Percentiles rank a stretch among this genome's conserved stretches.
These are phyloP conservation scores for Plasmodium coatneyi DNA, from an alignment of 169 alveolate species.

Conservation along the genomic window DNA sequence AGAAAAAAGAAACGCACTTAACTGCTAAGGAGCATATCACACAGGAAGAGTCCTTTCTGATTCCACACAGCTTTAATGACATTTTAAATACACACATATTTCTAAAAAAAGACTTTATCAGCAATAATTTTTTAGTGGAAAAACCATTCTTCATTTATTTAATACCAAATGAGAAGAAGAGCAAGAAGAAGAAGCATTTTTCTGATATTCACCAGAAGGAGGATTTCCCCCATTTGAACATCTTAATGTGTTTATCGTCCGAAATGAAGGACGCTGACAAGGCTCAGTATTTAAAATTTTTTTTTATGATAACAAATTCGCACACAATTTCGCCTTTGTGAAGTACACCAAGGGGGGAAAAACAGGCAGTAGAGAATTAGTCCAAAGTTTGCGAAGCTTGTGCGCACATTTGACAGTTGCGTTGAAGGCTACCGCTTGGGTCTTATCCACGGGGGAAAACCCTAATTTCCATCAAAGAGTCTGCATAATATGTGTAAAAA, in stretches of 20 bases:
- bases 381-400: neutral
- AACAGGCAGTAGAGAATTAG: neutral
- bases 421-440: neutral
- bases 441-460: neutral
- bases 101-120: slow-evolving; percentile 44
- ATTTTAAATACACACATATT: slow-evolving; percentile 60
- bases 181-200: neutral
- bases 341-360: neutral
- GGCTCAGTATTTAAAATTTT: slow-evolving; percentile 40
- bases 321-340: slow-evolving; percentile 57
- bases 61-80: slow-evolving; percentile 72
- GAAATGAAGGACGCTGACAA: slow-evolving; percentile 59
- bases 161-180: slow-evolving; percentile 64
- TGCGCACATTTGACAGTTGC: neutral
- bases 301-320: slow-evolving; percentile 49
- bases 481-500: neutral
- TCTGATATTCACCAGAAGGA: slow-evolving; percentile 19
- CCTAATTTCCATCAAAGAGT: neutral
- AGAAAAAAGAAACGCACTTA: neutral
- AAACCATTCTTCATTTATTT: slow-evolving; percentile 72
- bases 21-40: neutral
- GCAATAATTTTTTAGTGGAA: slow-evolving; percentile 64
- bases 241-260: slow-evolving; percentile 61
- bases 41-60: slow-evolving; percentile 43
- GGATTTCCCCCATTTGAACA: slow-evolving; percentile 3